Evolutionary conservation across 2,329 filamentous ascomycete species (phyloP), one percentile per base, ranked within the genome.

Genomic region (Neofusicoccum parvum): DNA sequence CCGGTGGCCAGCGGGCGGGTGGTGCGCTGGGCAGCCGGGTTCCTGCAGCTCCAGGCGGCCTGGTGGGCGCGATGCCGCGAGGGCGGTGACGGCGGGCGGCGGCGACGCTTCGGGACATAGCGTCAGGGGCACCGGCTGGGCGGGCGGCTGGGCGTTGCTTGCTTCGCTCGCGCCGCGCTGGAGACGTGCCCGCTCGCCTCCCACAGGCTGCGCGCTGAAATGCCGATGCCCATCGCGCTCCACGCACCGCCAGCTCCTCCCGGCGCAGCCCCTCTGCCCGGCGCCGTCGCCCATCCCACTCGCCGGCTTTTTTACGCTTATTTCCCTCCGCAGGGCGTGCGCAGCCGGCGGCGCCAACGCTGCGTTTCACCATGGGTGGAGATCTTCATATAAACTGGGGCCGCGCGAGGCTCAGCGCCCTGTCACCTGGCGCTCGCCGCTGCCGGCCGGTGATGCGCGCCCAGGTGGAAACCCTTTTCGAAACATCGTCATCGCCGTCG

Each of bases 331-430:
- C 59, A 62, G 59, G n/a, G 34, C 59, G 20, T 49, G 45, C 59
- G 34, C 32, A n/a, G n/a, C 14, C 17, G 32, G 43, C 46, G 32
- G 36, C 45, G 59, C 46, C 59, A 51, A n/a, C 59, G 36, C 62
- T 54, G 51, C 45, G 63, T 65, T 65, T 65, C 63, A 65, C 46
- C 34, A 58, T 56, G n/a, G 39, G 37, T 41, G 45, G 41, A 23
- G 63, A 58, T 59, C 51, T 39, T 59, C 63, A 65, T 59, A 59
- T 59, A 58, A 65, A 59, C 43, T 59, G 63, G 36, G 41, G 43
- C 62, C 54, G 23, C 54, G 54, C 54, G 27, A n/a, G 54, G 54
- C 54, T 59, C 54, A 59, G 39, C 54, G 54, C 54, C 54, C 54
- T 27, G 54, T 59, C 54, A 58, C 20, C 37, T 58, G 53, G 36